A percentile compares a stretch with the other conserved stretches of the same genome.
Evolutionary conservation across 2,329 filamentous ascomycete genomes (phyloP).

Genomic region (Orbilia oligospora): DNA sequence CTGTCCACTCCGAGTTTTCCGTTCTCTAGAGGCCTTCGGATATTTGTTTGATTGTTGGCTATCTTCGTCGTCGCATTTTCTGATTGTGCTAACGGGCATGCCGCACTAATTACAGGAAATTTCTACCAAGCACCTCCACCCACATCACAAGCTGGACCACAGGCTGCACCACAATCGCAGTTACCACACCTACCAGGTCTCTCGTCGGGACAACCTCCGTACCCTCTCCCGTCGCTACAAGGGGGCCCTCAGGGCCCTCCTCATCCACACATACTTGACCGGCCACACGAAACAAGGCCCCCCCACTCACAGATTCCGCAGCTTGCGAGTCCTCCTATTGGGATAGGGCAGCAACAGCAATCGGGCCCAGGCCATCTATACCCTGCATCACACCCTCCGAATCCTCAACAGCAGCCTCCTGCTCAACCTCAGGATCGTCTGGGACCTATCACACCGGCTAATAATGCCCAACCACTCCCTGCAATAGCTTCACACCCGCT

Average conservation of each 20-base stretch:
- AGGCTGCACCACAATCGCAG: conserved; percentile 36
- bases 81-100: conserved; percentile 2
- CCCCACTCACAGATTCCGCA: conserved; percentile 53
- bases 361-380: conserved; percentile 42
- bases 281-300: conserved; percentile 47
- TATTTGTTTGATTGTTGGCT: conserved; percentile 9
- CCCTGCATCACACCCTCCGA: conserved; percentile 34
- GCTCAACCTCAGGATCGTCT: conserved; percentile 39
- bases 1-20: conserved; percentile 15
- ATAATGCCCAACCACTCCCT: conserved; percentile 38
- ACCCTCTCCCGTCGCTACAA: conserved; percentile 50
- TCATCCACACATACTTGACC: conserved; percentile 48
- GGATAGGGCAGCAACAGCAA: conserved; percentile 41
- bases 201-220: conserved; percentile 47
- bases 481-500: conserved; percentile 46
- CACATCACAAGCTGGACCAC: conserved; percentile 38
- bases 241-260: conserved; percentile 44
- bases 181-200: conserved; percentile 50
- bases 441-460: conserved; percentile 36
- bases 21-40: neutral
- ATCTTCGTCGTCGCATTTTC: neutral
- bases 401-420: conserved; percentile 34
- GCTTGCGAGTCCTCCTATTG: conserved; percentile 48
- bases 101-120: conserved; percentile 36
- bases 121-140: conserved; percentile 58